Conservation (phyloP, 148 eudicot species). For the Linanthus parryae region DNA sequence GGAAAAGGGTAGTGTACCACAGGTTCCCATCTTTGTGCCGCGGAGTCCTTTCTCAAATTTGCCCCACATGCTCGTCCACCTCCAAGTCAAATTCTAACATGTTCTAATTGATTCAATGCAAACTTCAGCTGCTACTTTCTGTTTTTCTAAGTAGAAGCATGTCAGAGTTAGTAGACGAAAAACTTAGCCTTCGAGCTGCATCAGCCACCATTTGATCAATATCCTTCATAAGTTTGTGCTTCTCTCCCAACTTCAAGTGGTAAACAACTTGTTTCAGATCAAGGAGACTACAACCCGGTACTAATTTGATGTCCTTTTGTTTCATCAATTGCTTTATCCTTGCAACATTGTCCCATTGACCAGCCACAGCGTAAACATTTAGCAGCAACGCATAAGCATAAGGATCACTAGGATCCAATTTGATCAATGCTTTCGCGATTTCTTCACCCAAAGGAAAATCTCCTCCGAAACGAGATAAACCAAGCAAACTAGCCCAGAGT, state of each 20-base stretch:
- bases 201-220: constrained; percentile 19
- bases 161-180: constrained; percentile 2
- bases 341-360: constrained; percentile 64
- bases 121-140: too few species aligned
- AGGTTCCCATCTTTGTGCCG: too few species aligned
- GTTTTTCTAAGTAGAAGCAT: neutral
- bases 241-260: constrained; percentile 26
- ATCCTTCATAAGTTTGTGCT: constrained; percentile 17
- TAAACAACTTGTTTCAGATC: constrained; percentile 21
- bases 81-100: too few species aligned
- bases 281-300: constrained; percentile 17
- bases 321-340: constrained; percentile 44
- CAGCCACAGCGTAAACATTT: constrained; percentile 56
- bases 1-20: too few species aligned
- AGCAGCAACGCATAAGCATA: constrained; percentile 50
- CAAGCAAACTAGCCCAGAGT: constrained; percentile 49
- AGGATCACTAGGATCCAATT: constrained; percentile 49
- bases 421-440: constrained; percentile 48
- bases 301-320: constrained; percentile 10
- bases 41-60: too few species aligned
- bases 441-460: constrained; percentile 41
- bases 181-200: constrained; percentile 10
- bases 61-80: too few species aligned
- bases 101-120: too few species aligned
- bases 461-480: constrained; percentile 49